Base-by-base conservation (phyloP, 768 basidiomycete species). In the Termitomyces sp. region DNA sequence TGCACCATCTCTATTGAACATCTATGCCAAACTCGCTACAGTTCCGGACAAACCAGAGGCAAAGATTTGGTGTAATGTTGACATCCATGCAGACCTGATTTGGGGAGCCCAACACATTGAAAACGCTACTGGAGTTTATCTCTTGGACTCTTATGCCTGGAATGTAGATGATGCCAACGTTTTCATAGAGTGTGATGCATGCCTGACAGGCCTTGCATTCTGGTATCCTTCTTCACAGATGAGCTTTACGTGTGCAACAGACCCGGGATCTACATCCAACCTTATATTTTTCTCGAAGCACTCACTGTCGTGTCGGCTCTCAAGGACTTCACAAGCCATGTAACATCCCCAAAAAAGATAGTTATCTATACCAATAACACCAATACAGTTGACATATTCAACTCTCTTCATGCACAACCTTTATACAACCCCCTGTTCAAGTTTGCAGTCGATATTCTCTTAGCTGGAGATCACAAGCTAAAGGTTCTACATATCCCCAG, bases 21-120 rank as follows among this genome's bases (percentile, higher is more conserved):
- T 77, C 0, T 79, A 79, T 54, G 50, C 56, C 0, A 78, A 78
- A 52, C 38, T 60, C 2, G 16, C 50, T 1, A n/a, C 27, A 5
- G 5, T 18, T 7, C 23, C 32, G 2, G 25, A 35, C 0, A 33
- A 53, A 10, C 23, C 48, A 0, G 38, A 59, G 18, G 61, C 62
- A 0, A 27, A 6, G 0, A 50, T 74, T 7, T 68, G 56, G 36
- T 32, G 73, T 36, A 75, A 69, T 35, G 25, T 36, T 0, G 52
- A 41, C n/a, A n/a, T n/a, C n/a, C n/a, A n/a, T n/a, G n/a, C n/a
- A n/a, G n/a, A n/a, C 0, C 58, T 74, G n/a, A n/a, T n/a, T n/a
- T n/a, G n/a, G n/a, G n/a, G n/a, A n/a, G n/a, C n/a, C n/a, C n/a
- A n/a, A n/a, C 18, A 7, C 0, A 0, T 79, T 75, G 75, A 52